Base-by-base conservation (phyloP, 2,329 filamentous ascomycete species). In the Aspergillus transmontanensis region DNA sequence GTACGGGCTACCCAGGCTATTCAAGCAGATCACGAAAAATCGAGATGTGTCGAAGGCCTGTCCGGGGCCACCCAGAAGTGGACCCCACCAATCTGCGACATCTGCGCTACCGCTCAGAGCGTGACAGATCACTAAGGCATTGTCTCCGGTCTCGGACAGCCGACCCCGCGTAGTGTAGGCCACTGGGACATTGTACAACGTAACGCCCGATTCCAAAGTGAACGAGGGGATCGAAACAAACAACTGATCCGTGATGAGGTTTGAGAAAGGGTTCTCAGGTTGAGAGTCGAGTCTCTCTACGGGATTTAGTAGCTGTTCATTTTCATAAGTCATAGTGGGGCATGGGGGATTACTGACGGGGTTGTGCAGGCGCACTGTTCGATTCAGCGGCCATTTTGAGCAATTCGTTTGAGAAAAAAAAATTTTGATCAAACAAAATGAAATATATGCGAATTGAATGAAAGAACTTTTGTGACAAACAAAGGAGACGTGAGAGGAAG, bases 131-230 rank as follows among this genome's bases (percentile, higher is more conserved):
- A 90, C 85, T 80, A 90, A 82, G 50, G 82, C 86, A 79, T 90
- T 90, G 78, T 89, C 85, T 51, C 80, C 73, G 30, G 80, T 78
- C 2, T 84, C 81, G 6, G 86, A 84, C 30, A 90, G 80, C 30
- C 80, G 80, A 62, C 87, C 87, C 62, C 85, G 85, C 4, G 85
- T 87, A 64, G 87, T 89, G 79, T 89, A 89, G 62, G 87, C 87
- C 57, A 90, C 81, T 3, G 85, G 86, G 19, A 89, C 86, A 86
- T 98, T 95, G 69, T 85, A 82, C 23, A 99, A 85, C 0, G 87
- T 90, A 28, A 91, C 92, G 56, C 95, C 95, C 2, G 94, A 98
- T 79, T 99, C 95, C 68, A 99, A 90, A 10, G 90, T 93, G 78
- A 97, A 97, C 30, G 89, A 89, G 2, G 95, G 94, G 60, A 99